Conservation (phyloP, 1,284 basidiomycete species). For the Austroboletus novae-zelandiae region DNA sequence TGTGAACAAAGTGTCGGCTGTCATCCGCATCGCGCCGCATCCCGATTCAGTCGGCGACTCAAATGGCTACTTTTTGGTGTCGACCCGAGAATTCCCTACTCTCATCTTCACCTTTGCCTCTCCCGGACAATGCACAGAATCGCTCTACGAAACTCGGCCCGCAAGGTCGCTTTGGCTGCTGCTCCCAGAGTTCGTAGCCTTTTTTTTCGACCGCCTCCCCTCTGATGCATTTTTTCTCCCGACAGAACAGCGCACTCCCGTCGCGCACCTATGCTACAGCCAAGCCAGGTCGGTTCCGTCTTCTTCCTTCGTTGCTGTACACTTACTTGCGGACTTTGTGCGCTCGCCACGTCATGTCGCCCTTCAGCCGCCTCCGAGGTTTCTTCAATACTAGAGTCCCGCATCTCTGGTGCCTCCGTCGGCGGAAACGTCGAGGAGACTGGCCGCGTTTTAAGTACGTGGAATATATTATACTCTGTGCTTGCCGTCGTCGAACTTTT, state of each 20-base stretch:
- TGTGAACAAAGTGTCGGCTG: slow-evolving; percentile 2
- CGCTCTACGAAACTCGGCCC: slow-evolving; percentile 81
- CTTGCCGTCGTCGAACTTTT: slow-evolving; percentile 14
- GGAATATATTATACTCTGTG: background rate
- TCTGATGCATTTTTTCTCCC: slow-evolving; percentile 27
- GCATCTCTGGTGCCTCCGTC: slow-evolving; percentile 90
- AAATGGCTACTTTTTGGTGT: slow-evolving; percentile 33
- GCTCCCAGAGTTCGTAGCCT: slow-evolving; percentile 52
- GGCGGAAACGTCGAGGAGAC: slow-evolving; percentile 98
- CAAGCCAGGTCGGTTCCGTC: slow-evolving; percentile 80
- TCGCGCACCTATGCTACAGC: slow-evolving; percentile 93
- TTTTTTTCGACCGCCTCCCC: slow-evolving; percentile 9
- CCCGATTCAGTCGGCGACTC: slow-evolving; percentile 29
- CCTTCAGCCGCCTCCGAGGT: slow-evolving; percentile 93
- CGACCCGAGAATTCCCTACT: slow-evolving; percentile 35
- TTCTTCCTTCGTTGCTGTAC: background rate
- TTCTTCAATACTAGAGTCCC: slow-evolving; percentile 97
- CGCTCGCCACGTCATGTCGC: slow-evolving; percentile 31
- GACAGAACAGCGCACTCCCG: slow-evolving; percentile 52
- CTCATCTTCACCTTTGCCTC: slow-evolving; percentile 43
- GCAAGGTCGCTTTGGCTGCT: slow-evolving; percentile 69
- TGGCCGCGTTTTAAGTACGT: slow-evolving; percentile 94
- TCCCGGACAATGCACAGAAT: slow-evolving; percentile 79
- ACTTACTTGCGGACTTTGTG: slow-evolving; percentile 5
- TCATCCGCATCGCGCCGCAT: slow-evolving; percentile 2